Base-by-base conservation (phyloP, 129 eudicot genomes). In the Tagetes erecta region DNA sequence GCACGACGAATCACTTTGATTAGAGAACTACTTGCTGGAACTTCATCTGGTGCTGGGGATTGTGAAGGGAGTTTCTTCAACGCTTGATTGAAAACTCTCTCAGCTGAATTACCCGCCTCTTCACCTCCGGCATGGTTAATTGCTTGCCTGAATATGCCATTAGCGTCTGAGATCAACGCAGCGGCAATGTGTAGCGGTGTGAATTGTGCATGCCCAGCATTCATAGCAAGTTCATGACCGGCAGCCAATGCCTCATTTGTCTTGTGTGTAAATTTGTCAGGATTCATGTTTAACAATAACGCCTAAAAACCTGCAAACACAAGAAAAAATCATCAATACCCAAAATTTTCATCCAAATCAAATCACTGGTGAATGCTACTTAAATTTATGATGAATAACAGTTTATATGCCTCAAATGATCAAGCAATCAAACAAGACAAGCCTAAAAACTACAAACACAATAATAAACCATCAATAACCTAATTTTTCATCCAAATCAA, bases 211-310 rank as follows among this genome's bases (percentile, higher is more conserved):
- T 94, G 97, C 1, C 99, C 99, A 0, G 87, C 85, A 36, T 75
- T 74, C 87, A 82, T 68, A 1, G 99, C 99, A 41, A 88, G 84
- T 40, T 88, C 93, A 66, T 83, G 93, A 49, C 91, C 91, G 0
- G 84, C 84, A 38, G 87, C 87, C 5, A 94, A 80, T 0, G 91
- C 83, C 69, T 94, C 96, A 50, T 86, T 91, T 68, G 99, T 91
- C 87, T 94, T 91, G 94, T 94, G 93, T 2, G 99, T 94, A 68
- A 86, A 90, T 67, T 88, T 90, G 50, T 88, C 98, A 62, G 91
- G 96, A 87, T 91, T 91, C 99, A 94, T 92, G 1, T 13, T 40
- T 10, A 37, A 38, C 44, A 6, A 20, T 13, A 36, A 38, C 13
- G 13, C 57, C 2, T 63, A 63, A 31, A 44, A 42, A 14, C 62